A percentile compares a stretch with the other conserved stretches of the same genome.
Evolutionary conservation across 2,329 filamentous ascomycete species (phyloP).

Genomic region (Aspergillus udagawae): DNA sequence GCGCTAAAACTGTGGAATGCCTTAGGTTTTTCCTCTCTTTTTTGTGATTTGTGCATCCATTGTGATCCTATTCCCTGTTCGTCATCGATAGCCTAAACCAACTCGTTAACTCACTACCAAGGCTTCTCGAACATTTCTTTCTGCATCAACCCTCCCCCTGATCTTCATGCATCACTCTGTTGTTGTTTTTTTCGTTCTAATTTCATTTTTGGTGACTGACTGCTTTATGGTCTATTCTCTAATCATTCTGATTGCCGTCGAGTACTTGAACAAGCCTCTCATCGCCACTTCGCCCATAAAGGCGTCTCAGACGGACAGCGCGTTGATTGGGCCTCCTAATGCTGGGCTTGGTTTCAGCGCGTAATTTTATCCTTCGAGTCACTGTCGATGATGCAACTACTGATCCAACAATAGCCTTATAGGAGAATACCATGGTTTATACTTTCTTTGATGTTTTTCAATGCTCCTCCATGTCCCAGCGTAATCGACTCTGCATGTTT

Average conservation of each 20-base stretch:
- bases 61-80: neutral
- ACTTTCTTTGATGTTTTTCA: neutral
- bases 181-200: neutral
- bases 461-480: neutral
- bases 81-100: neutral
- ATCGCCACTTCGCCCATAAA: constrained; percentile 16
- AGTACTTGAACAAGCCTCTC: neutral
- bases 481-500: neutral
- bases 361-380: constrained; percentile 6
- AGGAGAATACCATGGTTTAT: neutral
- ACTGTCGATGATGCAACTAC: neutral
- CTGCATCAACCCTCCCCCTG: neutral
- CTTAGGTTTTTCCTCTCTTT: neutral
- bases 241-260: neutral
- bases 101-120: neutral
- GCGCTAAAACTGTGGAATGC: constrained; percentile 18
- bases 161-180: neutral
- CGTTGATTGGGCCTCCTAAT: constrained; percentile 13
- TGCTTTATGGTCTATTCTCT: neutral
- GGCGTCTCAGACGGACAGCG: constrained; percentile 2
- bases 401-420: neutral
- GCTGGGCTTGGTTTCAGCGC: neutral
- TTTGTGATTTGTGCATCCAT: neutral
- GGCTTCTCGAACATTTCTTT: neutral
- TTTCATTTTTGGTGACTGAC: neutral